Conservation (phyloP, 768 basidiomycete genomes). For the Pulveroboletus sp. region DNA sequence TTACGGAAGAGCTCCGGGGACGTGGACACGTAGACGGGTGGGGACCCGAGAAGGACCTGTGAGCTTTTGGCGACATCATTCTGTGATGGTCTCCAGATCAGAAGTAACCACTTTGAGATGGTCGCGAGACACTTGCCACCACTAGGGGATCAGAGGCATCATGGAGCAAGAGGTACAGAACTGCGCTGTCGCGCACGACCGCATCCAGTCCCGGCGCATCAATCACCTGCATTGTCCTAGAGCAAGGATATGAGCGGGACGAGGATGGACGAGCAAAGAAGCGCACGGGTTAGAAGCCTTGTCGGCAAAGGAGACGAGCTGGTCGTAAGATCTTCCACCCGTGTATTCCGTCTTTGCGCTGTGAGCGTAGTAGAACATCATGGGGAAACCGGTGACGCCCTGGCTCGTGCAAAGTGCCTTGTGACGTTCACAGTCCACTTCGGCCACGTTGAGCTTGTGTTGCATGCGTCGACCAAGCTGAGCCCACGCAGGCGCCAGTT, state of each 20-base stretch:
- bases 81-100: conserved; percentile 23
- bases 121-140: conserved; percentile 26
- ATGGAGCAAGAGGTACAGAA: conserved; percentile 49
- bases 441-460: conserved; percentile 67
- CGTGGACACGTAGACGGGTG: conserved; percentile 43
- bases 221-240: conserved; percentile 22
- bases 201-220: conserved; percentile 7
- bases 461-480: conserved; percentile 70
- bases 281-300: conserved; percentile 70
- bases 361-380: conserved; percentile 61
- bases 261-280: conserved; percentile 4
- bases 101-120: too few relatives aligned
- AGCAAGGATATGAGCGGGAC: neutral
- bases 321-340: conserved; percentile 65
- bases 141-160: conserved; percentile 28
- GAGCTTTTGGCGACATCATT: conserved; percentile 53
- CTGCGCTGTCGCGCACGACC: conserved; percentile 10
- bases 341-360: conserved; percentile 70
- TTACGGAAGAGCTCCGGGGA: conserved; percentile 30
- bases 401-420: conserved; percentile 59
- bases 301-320: conserved; percentile 67
- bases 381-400: conserved; percentile 78
- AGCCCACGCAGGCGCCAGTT: conserved; percentile 78
- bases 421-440: conserved; percentile 86
- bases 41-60: conserved; percentile 44